A percentile compares a stretch with the other conserved stretches of the same genome.
Evolutionary conservation across 2,329 filamentous ascomycete species (phyloP).

Genomic region (Colletotrichum sp.): DNA sequence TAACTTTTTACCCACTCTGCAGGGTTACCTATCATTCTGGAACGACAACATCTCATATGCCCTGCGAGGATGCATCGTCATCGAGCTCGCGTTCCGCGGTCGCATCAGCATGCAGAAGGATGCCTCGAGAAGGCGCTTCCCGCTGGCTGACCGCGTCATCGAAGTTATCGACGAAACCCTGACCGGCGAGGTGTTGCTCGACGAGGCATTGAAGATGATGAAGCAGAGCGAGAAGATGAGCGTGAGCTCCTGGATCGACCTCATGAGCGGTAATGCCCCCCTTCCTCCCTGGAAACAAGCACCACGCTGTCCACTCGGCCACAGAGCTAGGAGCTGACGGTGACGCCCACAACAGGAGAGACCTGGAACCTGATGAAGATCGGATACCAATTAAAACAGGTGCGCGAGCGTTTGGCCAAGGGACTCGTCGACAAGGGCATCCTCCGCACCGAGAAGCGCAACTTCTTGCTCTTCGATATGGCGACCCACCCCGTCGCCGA

Average conservation of each 20-base stretch:
- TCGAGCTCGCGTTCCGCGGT: slow-evolving; percentile 94
- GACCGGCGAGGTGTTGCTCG: slow-evolving; percentile 94
- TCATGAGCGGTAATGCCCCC: slow-evolving; percentile 85
- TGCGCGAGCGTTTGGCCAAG: slow-evolving; percentile 95
- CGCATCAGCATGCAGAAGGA: slow-evolving; percentile 99
- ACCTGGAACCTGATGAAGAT: slow-evolving; percentile 99
- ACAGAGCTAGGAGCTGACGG: neutral
- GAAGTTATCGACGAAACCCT: slow-evolving; percentile 97
- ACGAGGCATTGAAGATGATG: slow-evolving; percentile 99
- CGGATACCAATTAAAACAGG: slow-evolving; percentile 98
- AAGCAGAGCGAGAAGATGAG: slow-evolving; percentile 99
- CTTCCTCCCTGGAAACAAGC: slow-evolving; percentile 1
- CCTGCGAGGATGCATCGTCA: slow-evolving; percentile 95
- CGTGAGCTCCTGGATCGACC: slow-evolving; percentile 97
- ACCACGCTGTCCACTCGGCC: neutral
- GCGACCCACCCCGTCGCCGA: slow-evolving; percentile 97
- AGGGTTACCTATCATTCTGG: slow-evolving; percentile 99
- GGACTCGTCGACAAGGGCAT: slow-evolving; percentile 99
- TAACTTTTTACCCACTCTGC: slow-evolving; percentile 9
- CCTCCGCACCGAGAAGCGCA: slow-evolving; percentile 96
- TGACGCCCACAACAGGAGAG: slow-evolving; percentile 69
- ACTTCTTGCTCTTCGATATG: slow-evolving; percentile 99
- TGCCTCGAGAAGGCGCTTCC: slow-evolving; percentile 87
- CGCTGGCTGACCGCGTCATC: slow-evolving; percentile 89
- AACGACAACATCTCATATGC: slow-evolving; percentile 99